Base-by-base conservation (phyloP, 2,329 filamentous ascomycete genomes). In the Scolecobasidium constrictum region DNA sequence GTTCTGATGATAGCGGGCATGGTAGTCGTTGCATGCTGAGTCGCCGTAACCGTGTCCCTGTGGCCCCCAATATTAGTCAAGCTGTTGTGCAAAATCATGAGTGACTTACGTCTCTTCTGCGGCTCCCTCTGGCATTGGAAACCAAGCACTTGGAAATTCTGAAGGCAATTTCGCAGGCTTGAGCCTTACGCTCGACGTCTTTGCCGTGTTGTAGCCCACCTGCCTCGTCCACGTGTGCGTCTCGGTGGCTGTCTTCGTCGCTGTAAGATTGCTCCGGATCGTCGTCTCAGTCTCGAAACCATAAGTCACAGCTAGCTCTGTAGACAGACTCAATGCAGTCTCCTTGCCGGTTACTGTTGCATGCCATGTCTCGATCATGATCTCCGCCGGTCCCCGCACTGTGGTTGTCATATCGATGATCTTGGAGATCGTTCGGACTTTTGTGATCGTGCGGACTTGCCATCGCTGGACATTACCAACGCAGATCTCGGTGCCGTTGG, bases 321-420 rank as follows among this genome's bases (percentile, higher is more conserved):
- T 31, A 31, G 9, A 9, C 26, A 31, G 15, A 15, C 26, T 31
- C 9, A 31, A 9, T 9, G 26, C 15, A 31, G 26, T 31, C 26
- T 31, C 15, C 15, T 9, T n/a, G 15, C 26, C 26, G 15, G 37
- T 39, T 12, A 39, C 19, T 7, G 18, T 19, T 9, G 11, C 12
- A 16, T 39, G 37, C 18, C 7, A 9, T 18, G 37, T 39, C 11
- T 22, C 9, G 7, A 39, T 23, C 11, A 39, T 39, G 11, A 39
- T 11, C 16, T 20, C 6, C 19, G 12, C 12, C 11, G 37, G 37
- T 11, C 37, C 37, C 9, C 9, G 15, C 9, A 68, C 49, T 1
- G 60, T 66, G 0, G 60, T 63, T 1, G 60, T 60, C 18, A 68
- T 48, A 16, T 65, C 59, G 23, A 68, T 52, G 1, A 52, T 51